Evolutionary conservation across 73 alveolate species (phyloP).

Genomic region (Paramecium bursaria): DNA sequence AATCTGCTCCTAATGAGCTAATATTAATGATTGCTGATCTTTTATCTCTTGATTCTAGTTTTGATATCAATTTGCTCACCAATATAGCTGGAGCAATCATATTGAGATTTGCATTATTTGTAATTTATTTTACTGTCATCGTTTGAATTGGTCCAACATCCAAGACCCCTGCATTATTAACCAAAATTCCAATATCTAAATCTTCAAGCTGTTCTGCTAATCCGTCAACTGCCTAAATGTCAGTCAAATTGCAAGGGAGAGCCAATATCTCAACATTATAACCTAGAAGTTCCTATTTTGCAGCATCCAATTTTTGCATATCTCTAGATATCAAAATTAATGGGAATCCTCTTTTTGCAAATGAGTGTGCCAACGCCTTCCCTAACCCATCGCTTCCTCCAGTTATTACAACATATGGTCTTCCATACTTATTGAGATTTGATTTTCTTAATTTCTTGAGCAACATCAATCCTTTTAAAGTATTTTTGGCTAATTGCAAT

Average conservation of each 20-base stretch:
- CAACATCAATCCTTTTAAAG: too few relatives aligned
- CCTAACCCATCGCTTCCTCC: slow-evolving; percentile 82
- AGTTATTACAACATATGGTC: slow-evolving; percentile 69
- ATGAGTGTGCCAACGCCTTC: slow-evolving; percentile 66
- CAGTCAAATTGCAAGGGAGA: slow-evolving; percentile 17
- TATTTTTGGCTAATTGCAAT: too few relatives aligned
- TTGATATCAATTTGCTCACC: background rate
- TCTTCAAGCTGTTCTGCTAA: background rate
- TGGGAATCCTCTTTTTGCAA: slow-evolving; percentile 76
- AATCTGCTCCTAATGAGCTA: slow-evolving; percentile 22
- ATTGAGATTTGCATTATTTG: slow-evolving; percentile 19
- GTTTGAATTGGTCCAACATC: slow-evolving; percentile 49
- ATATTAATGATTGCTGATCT: background rate
- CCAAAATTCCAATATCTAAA: slow-evolving; percentile 62
- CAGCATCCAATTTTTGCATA: slow-evolving; percentile 56
- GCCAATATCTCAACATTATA: background rate
- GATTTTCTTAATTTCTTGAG: too few relatives aligned
- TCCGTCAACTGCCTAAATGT: background rate
- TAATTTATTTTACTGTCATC: background rate
- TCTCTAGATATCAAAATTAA: slow-evolving; percentile 71
- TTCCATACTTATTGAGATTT: too few relatives aligned
- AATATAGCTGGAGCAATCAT: slow-evolving; percentile 1
- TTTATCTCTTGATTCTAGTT: slow-evolving; percentile 14
- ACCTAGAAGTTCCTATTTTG: background rate
- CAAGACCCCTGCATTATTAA: slow-evolving; percentile 63